These are phyloP conservation scores for Tilletia walkeri DNA, from an alignment of 1,284 basidiomycete genomes.

Conservation along the genomic window DNA sequence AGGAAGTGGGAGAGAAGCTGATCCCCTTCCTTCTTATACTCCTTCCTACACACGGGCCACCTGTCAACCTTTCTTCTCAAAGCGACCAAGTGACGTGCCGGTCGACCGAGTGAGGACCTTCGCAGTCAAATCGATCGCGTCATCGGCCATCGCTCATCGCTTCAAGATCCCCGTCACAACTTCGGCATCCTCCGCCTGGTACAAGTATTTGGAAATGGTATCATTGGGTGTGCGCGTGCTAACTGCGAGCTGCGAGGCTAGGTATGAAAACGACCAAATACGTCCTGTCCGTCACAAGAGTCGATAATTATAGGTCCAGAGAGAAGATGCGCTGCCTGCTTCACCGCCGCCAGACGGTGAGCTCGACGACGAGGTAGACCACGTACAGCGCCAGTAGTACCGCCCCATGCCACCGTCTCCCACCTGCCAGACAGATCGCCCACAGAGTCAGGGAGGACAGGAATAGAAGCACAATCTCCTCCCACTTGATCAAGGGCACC, in stretches of 20 bases:
- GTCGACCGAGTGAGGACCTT: not conserved
- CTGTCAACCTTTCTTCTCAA: not conserved
- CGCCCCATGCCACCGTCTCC: slow-evolving; percentile 32
- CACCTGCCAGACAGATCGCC: slow-evolving; percentile 34
- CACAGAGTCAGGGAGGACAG: slow-evolving; percentile 32
- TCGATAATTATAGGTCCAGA: too few relatives aligned
- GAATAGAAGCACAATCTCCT: slow-evolving; percentile 28
- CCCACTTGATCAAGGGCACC: slow-evolving; percentile 24
- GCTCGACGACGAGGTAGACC: slow-evolving; percentile 36
- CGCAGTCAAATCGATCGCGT: not conserved
- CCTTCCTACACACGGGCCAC: not conserved
- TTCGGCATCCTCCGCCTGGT: too few relatives aligned
- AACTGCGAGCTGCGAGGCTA: too few relatives aligned
- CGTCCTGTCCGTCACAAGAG: too few relatives aligned
- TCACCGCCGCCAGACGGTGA: slow-evolving; percentile 31
- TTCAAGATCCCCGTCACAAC: too few relatives aligned
- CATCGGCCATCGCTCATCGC: not conserved
- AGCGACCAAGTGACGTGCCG: not conserved
- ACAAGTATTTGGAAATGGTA: not conserved
- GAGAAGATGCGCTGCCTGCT: not conserved
- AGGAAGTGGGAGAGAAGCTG: not conserved
- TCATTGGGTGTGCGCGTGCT: not conserved
- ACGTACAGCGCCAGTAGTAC: slow-evolving; percentile 33
- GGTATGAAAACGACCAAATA: too few relatives aligned
- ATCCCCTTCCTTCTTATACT: not conserved